Evolutionary conservation across 1,284 basidiomycete genomes (phyloP), one percentile per base, ranked within the genome.

Genomic region (Moniliophthora roreri): DNA sequence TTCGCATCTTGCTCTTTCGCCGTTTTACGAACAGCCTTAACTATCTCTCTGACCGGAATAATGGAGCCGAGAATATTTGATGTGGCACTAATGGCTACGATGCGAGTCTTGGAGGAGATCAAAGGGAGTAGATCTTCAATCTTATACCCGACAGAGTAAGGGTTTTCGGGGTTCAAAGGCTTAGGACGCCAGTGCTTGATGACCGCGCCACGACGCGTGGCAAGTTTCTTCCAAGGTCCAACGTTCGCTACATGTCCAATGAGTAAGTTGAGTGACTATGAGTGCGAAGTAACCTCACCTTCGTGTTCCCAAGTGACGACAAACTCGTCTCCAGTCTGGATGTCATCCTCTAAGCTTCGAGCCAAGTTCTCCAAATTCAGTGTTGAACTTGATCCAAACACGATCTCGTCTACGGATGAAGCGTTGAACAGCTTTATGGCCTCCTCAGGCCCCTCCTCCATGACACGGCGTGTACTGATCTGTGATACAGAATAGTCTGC

Each of bases 301-400:
- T 93, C 89, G 59, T 92, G 90, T 64, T 92, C 90, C 1, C 81
- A 81, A 0, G 84, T 87, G 35, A 91, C 63, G 53, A 92, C 82
- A 52, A 92, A 80, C 66, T 92, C 89, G 54, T 91, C 88, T 1
- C 78, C 84, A 1, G 68, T 58, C 16, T 75, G 61, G 15, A 89
- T 71, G 54, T 77, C 76, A 1, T 58, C 64, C 52, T 85, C 85
- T 49, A 88, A 63, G 0, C 81, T 80, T 15, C 85, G 71, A 0
- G 84, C 74, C 1, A 88, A 72, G 61, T 89, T 88, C 67, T 85
- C 84, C 15, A 83, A 62, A 40, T 84, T 76, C 72, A 84, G 70
- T 0, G 87, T 88, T n/a, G 87, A 82, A 60, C 83, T 87, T 34
- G 79, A 73, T 1, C 82, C 85, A 58, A 89, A 82, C 28, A 81